Evolutionary conservation across 768 basidiomycete species (phyloP).

Genomic region (Tephrocybe sp.): DNA sequence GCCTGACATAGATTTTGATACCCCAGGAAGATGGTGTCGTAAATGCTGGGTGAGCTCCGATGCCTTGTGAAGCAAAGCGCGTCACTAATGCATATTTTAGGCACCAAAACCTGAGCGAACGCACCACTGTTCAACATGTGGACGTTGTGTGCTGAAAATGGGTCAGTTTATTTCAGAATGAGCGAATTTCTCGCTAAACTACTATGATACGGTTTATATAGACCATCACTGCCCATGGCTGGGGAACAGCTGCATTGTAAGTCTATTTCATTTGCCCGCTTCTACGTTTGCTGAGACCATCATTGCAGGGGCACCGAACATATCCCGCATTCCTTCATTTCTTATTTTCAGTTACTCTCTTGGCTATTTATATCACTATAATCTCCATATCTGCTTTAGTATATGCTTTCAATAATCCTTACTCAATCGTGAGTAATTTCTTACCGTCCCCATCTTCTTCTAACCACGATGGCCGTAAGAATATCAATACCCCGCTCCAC

Average conservation of each 20-base stretch:
- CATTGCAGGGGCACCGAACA: slow-evolving; percentile 70
- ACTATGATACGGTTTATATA: slow-evolving; percentile 23
- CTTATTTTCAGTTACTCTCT: slow-evolving; percentile 56
- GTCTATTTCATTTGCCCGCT: slow-evolving; percentile 20
- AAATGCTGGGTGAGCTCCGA: slow-evolving; percentile 59
- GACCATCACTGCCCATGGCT: slow-evolving; percentile 91
- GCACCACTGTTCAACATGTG: slow-evolving; percentile 76
- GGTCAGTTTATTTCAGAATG: slow-evolving; percentile 42
- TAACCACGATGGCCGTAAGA: slow-evolving; percentile 30
- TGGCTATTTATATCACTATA: slow-evolving; percentile 57
- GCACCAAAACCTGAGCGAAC: slow-evolving; percentile 76
- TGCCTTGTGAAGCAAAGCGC: neutral
- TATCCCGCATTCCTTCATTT: slow-evolving; percentile 85
- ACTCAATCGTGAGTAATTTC: slow-evolving; percentile 48
- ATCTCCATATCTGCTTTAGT: slow-evolving; percentile 53
- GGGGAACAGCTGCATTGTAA: slow-evolving; percentile 71
- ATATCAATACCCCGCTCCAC: slow-evolving; percentile 66
- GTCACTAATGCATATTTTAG: slow-evolving; percentile 21
- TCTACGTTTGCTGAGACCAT: neutral
- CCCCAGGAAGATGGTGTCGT: slow-evolving; percentile 69
- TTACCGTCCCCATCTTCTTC: neutral
- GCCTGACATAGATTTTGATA: slow-evolving; percentile 44
- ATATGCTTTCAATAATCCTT: slow-evolving; percentile 66
- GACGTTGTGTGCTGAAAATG: slow-evolving; percentile 82
- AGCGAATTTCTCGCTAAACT: neutral